Evolutionary conservation across 352 stramenopile genomes (phyloP).

Genomic region (Phytopythium sindhum): DNA sequence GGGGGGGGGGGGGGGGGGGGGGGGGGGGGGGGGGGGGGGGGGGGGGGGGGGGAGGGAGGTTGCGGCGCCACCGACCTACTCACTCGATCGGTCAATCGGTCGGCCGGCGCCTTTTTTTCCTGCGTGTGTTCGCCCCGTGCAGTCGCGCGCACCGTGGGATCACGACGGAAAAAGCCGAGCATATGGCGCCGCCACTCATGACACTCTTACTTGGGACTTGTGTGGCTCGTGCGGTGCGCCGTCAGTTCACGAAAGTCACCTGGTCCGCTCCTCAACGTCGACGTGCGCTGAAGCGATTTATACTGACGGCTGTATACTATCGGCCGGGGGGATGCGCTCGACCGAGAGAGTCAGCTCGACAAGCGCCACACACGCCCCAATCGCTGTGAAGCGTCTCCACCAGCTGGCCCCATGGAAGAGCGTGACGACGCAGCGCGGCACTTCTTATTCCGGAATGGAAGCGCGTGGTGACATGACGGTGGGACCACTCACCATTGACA

Average conservation of each 20-base stretch:
- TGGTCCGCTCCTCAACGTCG: neutral
- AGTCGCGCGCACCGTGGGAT: slow-evolving; percentile 3
- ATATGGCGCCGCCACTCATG: neutral
- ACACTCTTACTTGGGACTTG: neutral
- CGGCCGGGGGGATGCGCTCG: neutral
- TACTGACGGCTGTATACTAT: neutral
- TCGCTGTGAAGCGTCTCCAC: neutral
- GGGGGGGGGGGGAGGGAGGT: no score
- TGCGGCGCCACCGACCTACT: no score
- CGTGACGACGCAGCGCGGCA: neutral
- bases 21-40: no score
- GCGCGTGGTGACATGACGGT: no score
- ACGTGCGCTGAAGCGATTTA: neutral
- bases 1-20: no score
- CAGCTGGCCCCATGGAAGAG: neutral
- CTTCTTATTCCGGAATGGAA: neutral
- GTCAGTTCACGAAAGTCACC: neutral
- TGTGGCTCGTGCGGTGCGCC: neutral
- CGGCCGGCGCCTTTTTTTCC: neutral
- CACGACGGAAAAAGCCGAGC: neutral
- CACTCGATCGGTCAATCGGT: no score
- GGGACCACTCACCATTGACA: no score
- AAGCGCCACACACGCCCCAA: neutral
- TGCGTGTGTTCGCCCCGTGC: neutral
- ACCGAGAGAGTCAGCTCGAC: neutral